Evolutionary conservation across 2,329 filamentous ascomycete genomes (phyloP), one percentile per base, ranked within the genome.

Genomic region (Xylaria sp.): DNA sequence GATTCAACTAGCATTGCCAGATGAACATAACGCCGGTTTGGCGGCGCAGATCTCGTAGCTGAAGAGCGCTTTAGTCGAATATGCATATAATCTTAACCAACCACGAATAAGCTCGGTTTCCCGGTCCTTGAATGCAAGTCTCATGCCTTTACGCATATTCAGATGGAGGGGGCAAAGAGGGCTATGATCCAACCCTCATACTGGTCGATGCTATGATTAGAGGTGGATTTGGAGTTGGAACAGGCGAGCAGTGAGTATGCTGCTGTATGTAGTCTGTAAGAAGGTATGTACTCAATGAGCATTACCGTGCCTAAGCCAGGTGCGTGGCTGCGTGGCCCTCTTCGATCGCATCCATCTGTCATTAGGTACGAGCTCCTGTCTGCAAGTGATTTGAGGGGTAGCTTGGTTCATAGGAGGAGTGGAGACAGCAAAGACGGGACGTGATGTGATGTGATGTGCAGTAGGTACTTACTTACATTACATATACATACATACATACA

Each of bases 11-110:
- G n/a, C 3, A 47, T 14, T 24, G n/a, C 24, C 30, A 17, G 12
- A 50, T 63, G 27, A 19, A 17, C 47, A 36, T 30, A 54, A 19
- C 9, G 24, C 48, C 32, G 8, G 7, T 8, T 55, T 58, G 17
- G 54, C 36, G n/a, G 34, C 24, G 39, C 19, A 45, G 47, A 58
- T 62, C 53, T 62, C n/a, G 5, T 27, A 5, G 30, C 47, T 9
- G 21, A 24, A 48, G 32, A 53, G n/a, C 32, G 32, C n/a, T 45
- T 36, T 34, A 21, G 4, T 55, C 53, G 12, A 34, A 14, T n/a
- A 30, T 19, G 59, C 27, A 58, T 34, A n/a, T 19, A 32, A 53
- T 2, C 1, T n/a, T 61, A 48, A 14, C 30, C 12, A 51, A 51
- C 5, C 30, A 32, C 36, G 30, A 56, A 63, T 30, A 61, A 4